phyloP scores from a whole-genome alignment of 2,329 filamentous ascomycete species.

The Pyricularia grisea region DNA sequence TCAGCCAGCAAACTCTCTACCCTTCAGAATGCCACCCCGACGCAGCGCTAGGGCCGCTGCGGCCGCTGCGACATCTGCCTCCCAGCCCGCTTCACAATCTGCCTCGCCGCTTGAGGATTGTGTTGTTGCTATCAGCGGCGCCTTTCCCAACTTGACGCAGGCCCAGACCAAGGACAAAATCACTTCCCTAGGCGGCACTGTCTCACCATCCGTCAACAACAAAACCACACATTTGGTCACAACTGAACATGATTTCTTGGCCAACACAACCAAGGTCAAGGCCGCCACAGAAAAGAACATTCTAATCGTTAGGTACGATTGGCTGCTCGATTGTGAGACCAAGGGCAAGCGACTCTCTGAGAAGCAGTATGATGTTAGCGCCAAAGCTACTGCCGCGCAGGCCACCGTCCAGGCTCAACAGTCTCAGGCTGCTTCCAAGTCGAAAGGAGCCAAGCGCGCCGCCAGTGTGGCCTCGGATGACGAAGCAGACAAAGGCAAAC shows the following conservation, averaged over 20 bases:
- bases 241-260: conserved; percentile 41
- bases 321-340: conserved; percentile 49
- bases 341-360: conserved; percentile 28
- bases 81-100: conserved; percentile 10
- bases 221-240: conserved; percentile 48
- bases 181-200: conserved; percentile 35
- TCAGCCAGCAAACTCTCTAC: not conserved
- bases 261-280: conserved; percentile 39
- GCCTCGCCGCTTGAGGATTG: conserved; percentile 33
- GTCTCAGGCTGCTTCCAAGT: conserved; percentile 9
- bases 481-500: conserved; percentile 16
- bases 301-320: conserved; percentile 48
- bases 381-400: conserved; percentile 2
- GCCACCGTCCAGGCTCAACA: conserved; percentile 10
- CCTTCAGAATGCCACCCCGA: conserved; percentile 3
- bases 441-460: not conserved
- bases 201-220: conserved; percentile 36
- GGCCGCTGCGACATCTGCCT: conserved; percentile 2
- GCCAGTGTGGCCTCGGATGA: conserved; percentile 13
- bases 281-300: conserved; percentile 35
- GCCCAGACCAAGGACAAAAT: conserved; percentile 35
- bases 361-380: conserved; percentile 10
- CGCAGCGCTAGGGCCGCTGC: conserved; percentile 4
- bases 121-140: conserved; percentile 49
- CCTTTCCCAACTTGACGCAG: conserved; percentile 46